Evolutionary conservation across 2,329 filamentous ascomycete species (phyloP), one percentile per base, ranked within the genome.

Genomic region (Calonectria naviculata): DNA sequence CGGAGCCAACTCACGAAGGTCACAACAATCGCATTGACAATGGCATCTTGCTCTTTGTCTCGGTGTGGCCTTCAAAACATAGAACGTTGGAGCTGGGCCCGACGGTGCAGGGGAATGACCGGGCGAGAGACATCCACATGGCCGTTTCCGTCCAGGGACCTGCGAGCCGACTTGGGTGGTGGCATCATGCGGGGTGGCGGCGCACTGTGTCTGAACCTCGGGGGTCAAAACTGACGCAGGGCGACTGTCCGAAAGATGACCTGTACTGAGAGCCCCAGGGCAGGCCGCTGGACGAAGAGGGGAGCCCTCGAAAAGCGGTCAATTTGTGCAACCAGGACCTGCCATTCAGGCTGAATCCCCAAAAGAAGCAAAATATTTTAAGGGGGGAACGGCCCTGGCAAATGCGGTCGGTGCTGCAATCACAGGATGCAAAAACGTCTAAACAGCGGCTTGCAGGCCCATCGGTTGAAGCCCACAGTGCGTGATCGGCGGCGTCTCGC

Each of bases 101-200:
- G 52, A 65, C 38, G 38, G 28, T 28, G 60, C 41, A 41, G 47
- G 41, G 67, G 49, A 47, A 36, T 31, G 56, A 68, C 65, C 41
- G 47, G 31, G 52, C 52, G 47, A 68, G 68, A 71, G 58, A 56
- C 44, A 44, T 28, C 49, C 49, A 71, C 68, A 67, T 68, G 75
- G 67, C 61, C 69, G 69, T 68, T 73, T 72, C 71, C 67, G 68
- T 74, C 47, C 65, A 76, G 70, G 63, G 67, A 72, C 74, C 71
- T 56, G 36, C 26, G 56, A 26, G 26, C 54, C 34, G 49, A 42
- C 36, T 61, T 47, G 60, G 65, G 44, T 56, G 67, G 76, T 77
- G 74, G 75, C 73, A 77, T 78, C 74, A 78, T 79, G 77, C 76
- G 77, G 76, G 77, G 77, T 65, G 67, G 38, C 19, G 42, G 61